Percentiles rank a stretch among this genome's conserved stretches.
Evolutionary conservation across 2,329 filamentous ascomycete species (phyloP).

Genomic region (Fusarium falciforme): DNA sequence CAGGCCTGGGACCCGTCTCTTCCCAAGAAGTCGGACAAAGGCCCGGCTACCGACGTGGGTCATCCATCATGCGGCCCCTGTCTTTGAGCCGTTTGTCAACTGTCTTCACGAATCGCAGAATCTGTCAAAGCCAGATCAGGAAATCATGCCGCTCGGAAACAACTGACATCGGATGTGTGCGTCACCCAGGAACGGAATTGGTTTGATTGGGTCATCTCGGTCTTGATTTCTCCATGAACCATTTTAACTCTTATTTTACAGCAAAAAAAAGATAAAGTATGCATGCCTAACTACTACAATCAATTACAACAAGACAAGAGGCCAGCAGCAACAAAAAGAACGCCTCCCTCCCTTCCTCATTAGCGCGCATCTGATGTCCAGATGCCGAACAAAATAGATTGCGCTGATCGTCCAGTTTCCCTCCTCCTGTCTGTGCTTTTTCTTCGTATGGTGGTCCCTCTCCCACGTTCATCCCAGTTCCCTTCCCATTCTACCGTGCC

Average conservation of each 20-base stretch:
- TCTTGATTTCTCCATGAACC: constrained; percentile 20
- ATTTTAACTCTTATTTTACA: constrained; percentile 36
- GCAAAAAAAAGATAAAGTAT: constrained; percentile 14
- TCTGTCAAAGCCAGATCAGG: constrained; percentile 26
- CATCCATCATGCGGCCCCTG: constrained; percentile 30
- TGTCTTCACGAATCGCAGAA: constrained; percentile 20
- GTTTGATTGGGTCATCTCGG: constrained; percentile 6
- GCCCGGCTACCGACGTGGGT: constrained; percentile 27
- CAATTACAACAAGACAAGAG: constrained; percentile 33
- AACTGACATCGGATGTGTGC: neutral
- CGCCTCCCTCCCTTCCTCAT: constrained; percentile 37
- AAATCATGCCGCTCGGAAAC: constrained; percentile 21
- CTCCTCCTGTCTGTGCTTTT: constrained; percentile 30
- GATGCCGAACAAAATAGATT: constrained; percentile 19
- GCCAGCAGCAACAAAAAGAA: constrained; percentile 30
- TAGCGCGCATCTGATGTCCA: constrained; percentile 6
- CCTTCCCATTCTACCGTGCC: constrained; percentile 6
- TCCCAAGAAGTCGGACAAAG: constrained; percentile 32
- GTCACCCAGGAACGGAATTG: neutral
- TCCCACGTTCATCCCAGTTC: constrained; percentile 19
- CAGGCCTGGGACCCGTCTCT: neutral
- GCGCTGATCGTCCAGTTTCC: constrained; percentile 17
- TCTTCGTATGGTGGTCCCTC: constrained; percentile 18
- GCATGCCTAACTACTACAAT: constrained; percentile 8
- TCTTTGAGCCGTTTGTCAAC: constrained; percentile 19